Evolutionary conservation across 2,329 filamentous ascomycete genomes (phyloP), one percentile per base, ranked within the genome.

Genomic region (Monosporascus sp.): DNA sequence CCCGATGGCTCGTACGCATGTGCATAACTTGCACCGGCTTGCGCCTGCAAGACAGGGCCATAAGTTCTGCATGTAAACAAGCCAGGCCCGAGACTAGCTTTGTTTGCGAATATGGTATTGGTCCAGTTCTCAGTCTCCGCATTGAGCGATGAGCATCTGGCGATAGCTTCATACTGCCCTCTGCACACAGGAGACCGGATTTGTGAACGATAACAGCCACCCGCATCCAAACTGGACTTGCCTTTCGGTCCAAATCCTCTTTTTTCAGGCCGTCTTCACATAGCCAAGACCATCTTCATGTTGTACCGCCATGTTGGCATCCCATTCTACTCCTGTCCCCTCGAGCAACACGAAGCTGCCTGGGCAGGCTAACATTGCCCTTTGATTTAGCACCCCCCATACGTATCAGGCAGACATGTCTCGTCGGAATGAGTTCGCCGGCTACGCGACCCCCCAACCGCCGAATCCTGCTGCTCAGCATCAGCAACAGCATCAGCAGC

Each of bases 351-450:
- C 54, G 51, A 55, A 48, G 34, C 52, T 53, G 37, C 47, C 45
- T 56, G 52, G 52, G 51, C 52, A 57, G 55, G 62, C 70, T 74
- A 71, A 74, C 63, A 59, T 66, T 54, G 22, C 52, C 54, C 54
- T 61, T 56, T 72, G 66, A 69, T 71, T 68, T 60, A 76, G 74
- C 63, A 56, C 70, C 38, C 63, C 68, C 56, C 76, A 81, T 63
- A 66, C 73, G 51, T 81, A 81, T 62, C 77, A 76, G 66, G 66
- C 72, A 60, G 77, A 81, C 57, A 76, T 81, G 76, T 71, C 60
- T 65, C 73, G 60, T 72, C 76, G 73, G 71, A 72, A 61, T 72
- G 78, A 62, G 64, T 76, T 60, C 58, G 65, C 57, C 54, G 64
- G 58, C 51, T 68, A 66, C 52, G 58, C 56, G 11, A 34, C 31